Evolutionary conservation across 805 yeast species (phyloP).

Genomic region (Candida glaebosa): DNA sequence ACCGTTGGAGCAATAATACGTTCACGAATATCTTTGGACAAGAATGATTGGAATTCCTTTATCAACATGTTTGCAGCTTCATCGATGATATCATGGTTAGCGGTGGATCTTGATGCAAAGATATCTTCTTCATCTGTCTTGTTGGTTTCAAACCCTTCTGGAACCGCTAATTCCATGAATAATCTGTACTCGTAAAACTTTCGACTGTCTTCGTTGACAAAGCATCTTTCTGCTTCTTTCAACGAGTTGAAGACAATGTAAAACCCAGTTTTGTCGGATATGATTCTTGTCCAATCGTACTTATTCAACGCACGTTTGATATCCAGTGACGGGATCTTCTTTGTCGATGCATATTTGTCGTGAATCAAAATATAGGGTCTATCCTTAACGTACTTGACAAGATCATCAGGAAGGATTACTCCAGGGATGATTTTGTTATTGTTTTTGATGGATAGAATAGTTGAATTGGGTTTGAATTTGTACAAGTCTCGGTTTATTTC

Average conservation of each 20-base stretch:
- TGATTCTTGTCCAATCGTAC: constrained; percentile 64
- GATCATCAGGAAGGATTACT: constrained; percentile 45
- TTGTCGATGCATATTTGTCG: constrained; percentile 47
- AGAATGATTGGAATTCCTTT: constrained; percentile 59
- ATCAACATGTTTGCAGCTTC: constrained; percentile 58
- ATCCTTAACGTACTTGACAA: constrained; percentile 47
- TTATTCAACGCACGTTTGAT: constrained; percentile 55
- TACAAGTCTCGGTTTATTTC: constrained; percentile 7
- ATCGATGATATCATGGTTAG: constrained; percentile 38
- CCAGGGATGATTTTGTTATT: constrained; percentile 31
- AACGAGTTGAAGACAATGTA: constrained; percentile 64
- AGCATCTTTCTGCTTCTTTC: constrained; percentile 58
- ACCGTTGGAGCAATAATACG: constrained; percentile 69
- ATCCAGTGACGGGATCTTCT: constrained; percentile 49
- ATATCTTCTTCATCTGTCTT: constrained; percentile 11
- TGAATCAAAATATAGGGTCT: constrained; percentile 58
- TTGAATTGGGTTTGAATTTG: constrained; percentile 28
- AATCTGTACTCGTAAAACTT: constrained; percentile 45
- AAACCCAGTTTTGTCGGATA: constrained; percentile 63
- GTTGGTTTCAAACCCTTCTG: constrained; percentile 34
- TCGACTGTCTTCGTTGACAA: constrained; percentile 56
- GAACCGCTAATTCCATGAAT: constrained; percentile 57
- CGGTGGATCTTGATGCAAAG: not conserved
- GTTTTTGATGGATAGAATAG: constrained; percentile 29
- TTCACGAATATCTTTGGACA: constrained; percentile 71